A percentile compares a stretch with the other conserved stretches of the same genome.
Evolutionary conservation across 176 grass and related monocot genomes (phyloP).

Genomic region (Oryza brachyantha): DNA sequence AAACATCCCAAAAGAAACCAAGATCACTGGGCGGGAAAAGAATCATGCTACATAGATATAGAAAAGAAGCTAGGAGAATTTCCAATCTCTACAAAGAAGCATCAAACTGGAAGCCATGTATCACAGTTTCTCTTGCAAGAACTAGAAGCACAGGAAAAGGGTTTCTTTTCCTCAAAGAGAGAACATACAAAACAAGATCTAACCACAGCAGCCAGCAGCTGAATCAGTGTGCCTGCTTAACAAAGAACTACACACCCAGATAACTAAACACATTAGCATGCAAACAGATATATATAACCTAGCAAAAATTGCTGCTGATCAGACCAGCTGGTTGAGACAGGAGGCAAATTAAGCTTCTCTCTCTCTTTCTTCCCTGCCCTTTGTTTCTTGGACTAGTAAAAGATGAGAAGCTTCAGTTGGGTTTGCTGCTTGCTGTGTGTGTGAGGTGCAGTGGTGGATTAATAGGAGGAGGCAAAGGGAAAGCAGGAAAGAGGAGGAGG

Average conservation of each 20-base stretch:
- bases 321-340: background rate
- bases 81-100: background rate
- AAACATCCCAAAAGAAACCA: slow-evolving; percentile 22
- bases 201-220: background rate
- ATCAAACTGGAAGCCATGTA: slow-evolving; percentile 2
- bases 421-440: background rate
- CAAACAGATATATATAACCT: slow-evolving; percentile 33
- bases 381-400: slow-evolving; percentile 45
- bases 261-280: slow-evolving; percentile 29
- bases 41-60: slow-evolving; percentile 16
- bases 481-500: slow-evolving; percentile 4
- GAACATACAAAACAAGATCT: slow-evolving; percentile 26
- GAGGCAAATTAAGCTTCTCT: background rate
- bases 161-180: slow-evolving; percentile 20
- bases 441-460: slow-evolving; percentile 28
- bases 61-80: slow-evolving; percentile 9
- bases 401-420: slow-evolving; percentile 19
- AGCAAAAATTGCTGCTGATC: background rate
- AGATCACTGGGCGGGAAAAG: slow-evolving; percentile 1
- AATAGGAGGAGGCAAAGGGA: slow-evolving; percentile 21
- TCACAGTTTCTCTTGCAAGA: slow-evolving; percentile 23
- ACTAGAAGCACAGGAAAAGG: slow-evolving; percentile 34
- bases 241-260: background rate
- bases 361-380: background rate
- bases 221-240: slow-evolving; percentile 2